These are phyloP conservation scores for Phytophthora colocasiae DNA, from an alignment of 352 stramenopile species.

Conservation along the genomic window DNA sequence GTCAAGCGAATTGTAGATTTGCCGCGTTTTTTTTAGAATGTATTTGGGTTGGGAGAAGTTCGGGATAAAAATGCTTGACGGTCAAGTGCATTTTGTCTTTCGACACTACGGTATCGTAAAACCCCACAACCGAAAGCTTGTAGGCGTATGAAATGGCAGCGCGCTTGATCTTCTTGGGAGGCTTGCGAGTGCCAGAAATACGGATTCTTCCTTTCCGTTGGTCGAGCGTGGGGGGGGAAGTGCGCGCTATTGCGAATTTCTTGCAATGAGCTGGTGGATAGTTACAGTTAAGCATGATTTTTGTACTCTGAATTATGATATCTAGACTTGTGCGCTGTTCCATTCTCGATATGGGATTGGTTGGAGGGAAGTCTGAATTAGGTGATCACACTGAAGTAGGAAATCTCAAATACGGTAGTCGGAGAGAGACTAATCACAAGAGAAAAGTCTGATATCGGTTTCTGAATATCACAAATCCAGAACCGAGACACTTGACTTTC, in stretches of 20 bases:
- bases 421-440: no score
- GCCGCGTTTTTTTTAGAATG: background rate
- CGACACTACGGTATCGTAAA: slow-evolving; percentile 3
- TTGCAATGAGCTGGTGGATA: slow-evolving; percentile 6
- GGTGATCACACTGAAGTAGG: slow-evolving; percentile 25
- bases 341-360: slow-evolving; percentile 7
- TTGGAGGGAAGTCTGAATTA: slow-evolving; percentile 13
- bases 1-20: slow-evolving; percentile 7
- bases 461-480: no score
- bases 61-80: slow-evolving; percentile 3
- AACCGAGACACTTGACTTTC: no score
- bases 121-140: slow-evolving; percentile 11
- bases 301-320: slow-evolving; percentile 18
- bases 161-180: slow-evolving; percentile 8
- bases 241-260: slow-evolving; percentile 19
- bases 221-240: background rate
- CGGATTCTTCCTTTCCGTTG: slow-evolving; percentile 3
- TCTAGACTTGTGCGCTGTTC: slow-evolving; percentile 1
- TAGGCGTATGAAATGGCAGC: background rate
- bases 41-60: slow-evolving; percentile 1
- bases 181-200: background rate
- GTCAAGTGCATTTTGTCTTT: slow-evolving; percentile 17
- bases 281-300: background rate
- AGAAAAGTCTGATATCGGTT: no score
- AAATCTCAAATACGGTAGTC: slow-evolving; percentile 25